Percentiles rank a stretch among this genome's conserved stretches.
These are phyloP conservation scores for Blastomyces silverae DNA, from an alignment of 2,329 filamentous ascomycete species.

Conservation along the genomic window DNA sequence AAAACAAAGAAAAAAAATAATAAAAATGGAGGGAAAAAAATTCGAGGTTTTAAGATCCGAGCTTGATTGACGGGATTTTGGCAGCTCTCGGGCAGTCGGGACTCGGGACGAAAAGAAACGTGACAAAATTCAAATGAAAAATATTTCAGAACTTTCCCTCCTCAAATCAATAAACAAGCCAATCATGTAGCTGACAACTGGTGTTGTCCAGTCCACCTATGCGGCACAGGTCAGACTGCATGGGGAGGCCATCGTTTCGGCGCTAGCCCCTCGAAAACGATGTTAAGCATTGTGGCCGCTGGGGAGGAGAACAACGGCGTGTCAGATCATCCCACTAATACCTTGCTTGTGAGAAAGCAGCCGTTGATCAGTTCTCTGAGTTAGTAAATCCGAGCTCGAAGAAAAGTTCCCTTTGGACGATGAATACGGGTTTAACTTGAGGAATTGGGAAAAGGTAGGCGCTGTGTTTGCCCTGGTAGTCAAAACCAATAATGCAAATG, in stretches of 20 bases:
- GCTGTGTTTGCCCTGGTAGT: background rate
- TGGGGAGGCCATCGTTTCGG: background rate
- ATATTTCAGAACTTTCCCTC: background rate
- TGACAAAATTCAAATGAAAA: background rate
- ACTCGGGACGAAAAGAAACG: too few species aligned
- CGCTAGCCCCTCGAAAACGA: background rate
- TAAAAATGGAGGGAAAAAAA: background rate
- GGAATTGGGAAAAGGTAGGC: background rate
- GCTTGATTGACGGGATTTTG: background rate
- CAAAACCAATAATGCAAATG: background rate
- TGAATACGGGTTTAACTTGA: background rate
- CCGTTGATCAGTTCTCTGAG: background rate
- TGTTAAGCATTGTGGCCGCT: slow-evolving; percentile 3
- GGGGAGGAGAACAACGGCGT: background rate
- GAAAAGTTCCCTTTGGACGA: background rate
- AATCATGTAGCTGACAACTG: background rate
- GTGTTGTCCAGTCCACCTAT: background rate
- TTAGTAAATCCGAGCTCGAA: background rate
- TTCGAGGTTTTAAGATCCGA: background rate
- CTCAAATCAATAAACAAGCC: background rate
- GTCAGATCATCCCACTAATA: slow-evolving; percentile 3
- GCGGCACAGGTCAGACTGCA: background rate
- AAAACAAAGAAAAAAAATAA: too few species aligned
- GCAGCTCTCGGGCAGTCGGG: background rate
- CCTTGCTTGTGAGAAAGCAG: background rate